A percentile compares a stretch with the other conserved stretches of the same genome.
Evolutionary conservation across 2,329 filamentous ascomycete genomes (phyloP).

Genomic region (Alternaria consortialis): DNA sequence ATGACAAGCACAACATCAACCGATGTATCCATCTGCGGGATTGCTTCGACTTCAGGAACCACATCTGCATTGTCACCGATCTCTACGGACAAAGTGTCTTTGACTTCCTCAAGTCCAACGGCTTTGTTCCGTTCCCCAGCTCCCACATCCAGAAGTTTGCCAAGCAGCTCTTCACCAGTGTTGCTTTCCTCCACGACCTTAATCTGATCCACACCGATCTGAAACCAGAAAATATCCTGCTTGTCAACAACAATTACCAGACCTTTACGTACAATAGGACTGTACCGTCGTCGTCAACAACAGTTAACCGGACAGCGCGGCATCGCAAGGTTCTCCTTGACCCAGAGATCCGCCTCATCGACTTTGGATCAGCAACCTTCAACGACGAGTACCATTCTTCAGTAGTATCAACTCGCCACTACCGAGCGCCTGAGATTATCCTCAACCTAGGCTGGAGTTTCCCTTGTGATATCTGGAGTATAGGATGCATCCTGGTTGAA

Average conservation of each 20-base stretch:
- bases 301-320: conserved; percentile 65
- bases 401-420: conserved; percentile 72
- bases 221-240: conserved; percentile 73
- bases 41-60: conserved; percentile 95
- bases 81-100: conserved; percentile 94
- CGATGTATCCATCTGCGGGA: conserved; percentile 96
- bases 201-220: conserved; percentile 93
- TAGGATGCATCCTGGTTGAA: conserved; percentile 73
- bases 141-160: conserved; percentile 98
- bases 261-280: conserved; percentile 75
- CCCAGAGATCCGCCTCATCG: conserved; percentile 72
- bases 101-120: conserved; percentile 95
- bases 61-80: conserved; percentile 87
- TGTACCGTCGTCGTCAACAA: conserved; percentile 70
- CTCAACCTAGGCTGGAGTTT: conserved; percentile 73
- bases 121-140: conserved; percentile 96
- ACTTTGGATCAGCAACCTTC: conserved; percentile 74
- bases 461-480: conserved; percentile 75
- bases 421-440: conserved; percentile 73
- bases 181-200: conserved; percentile 95
- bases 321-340: conserved; percentile 71
- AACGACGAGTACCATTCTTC: conserved; percentile 75
- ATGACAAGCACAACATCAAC: conserved; percentile 91
- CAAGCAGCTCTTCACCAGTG: conserved; percentile 94
- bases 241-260: conserved; percentile 71